Percentiles rank a stretch among this genome's conserved stretches.
phyloP scores from a whole-genome alignment of 495 filamentous ascomycete genomes.

The Penicillium silybi region DNA sequence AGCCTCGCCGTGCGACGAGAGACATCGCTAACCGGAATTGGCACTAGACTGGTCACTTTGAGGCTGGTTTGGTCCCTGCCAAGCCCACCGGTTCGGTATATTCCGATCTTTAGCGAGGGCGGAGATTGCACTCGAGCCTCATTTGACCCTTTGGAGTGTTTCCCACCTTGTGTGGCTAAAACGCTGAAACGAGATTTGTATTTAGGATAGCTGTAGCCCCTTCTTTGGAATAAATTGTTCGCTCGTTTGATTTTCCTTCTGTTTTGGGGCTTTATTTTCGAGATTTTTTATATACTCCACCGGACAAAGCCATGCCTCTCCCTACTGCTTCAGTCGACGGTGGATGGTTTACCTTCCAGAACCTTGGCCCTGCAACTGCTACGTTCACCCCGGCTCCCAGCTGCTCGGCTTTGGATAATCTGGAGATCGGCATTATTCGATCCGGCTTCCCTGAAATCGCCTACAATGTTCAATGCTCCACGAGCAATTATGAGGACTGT shows the following conservation, averaged over 20 bases:
- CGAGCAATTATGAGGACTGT: not conserved
- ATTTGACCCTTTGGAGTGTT: not conserved
- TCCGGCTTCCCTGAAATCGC: not conserved
- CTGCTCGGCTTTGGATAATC: not conserved
- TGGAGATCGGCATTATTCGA: not conserved
- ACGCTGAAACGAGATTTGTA: not conserved
- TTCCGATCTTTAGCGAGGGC: constrained; percentile 4
- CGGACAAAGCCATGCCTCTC: not conserved
- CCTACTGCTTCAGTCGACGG: constrained; percentile 1
- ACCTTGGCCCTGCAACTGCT: constrained; percentile 6
- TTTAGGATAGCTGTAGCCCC: not conserved
- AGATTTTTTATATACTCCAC: not conserved
- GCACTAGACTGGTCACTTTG: constrained; percentile 3
- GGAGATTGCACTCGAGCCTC: constrained; percentile 12
- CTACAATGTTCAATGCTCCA: not conserved
- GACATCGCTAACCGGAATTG: constrained; percentile 1
- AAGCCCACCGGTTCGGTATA: constrained; percentile 4
- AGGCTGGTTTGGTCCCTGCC: constrained; percentile 3
- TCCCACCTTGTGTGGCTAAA: not conserved
- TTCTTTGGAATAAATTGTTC: not conserved
- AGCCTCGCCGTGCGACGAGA: not conserved
- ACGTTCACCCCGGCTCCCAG: constrained; percentile 8
- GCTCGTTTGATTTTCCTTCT: not conserved
- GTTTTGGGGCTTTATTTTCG: not conserved
- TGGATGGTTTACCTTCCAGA: constrained; percentile 9